Conservation (phyloP, 139 green algal genomes). For the Zygnema cylindricum region DNA sequence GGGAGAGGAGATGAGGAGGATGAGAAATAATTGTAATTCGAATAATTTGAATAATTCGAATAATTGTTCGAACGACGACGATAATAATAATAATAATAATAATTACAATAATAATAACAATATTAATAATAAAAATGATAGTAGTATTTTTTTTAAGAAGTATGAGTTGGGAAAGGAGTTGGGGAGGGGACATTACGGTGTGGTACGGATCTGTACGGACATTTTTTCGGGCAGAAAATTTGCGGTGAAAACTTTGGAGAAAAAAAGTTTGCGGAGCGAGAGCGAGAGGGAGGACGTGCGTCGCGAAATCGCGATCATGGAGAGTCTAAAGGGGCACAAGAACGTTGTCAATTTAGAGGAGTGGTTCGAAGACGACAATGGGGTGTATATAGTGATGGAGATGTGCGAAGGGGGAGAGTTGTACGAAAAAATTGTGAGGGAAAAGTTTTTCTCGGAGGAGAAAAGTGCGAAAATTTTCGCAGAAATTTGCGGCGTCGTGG, state of each 20-base stretch:
- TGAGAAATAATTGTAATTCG: too few relatives aligned
- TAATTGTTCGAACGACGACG: neutral
- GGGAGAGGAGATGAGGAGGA: neutral
- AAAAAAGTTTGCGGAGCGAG: neutral
- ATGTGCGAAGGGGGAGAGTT: slow-evolving; percentile 45
- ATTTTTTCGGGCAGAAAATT: neutral
- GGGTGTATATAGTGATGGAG: slow-evolving; percentile 50
- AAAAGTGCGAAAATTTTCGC: slow-evolving; percentile 33
- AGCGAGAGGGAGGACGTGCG: slow-evolving; percentile 12
- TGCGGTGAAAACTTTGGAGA: neutral
- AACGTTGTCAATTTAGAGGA: slow-evolving; percentile 44
- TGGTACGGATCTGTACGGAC: slow-evolving; percentile 41
- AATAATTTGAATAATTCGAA: neutral
- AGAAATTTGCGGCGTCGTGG: slow-evolving; percentile 6
- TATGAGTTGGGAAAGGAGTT: neutral
- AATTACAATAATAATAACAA: too few relatives aligned
- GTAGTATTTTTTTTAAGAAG: neutral
- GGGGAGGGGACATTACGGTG: slow-evolving; percentile 40
- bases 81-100: neutral
- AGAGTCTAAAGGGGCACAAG: neutral
- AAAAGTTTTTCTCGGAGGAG: neutral
- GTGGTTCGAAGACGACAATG: slow-evolving; percentile 50
- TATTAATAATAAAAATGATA: too few relatives aligned
- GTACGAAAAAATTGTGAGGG: neutral
- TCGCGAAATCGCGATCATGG: neutral